A percentile compares a stretch with the other conserved stretches of the same genome.
These are phyloP conservation scores for Gonapodya prolifera DNA, from an alignment of 192 early-diverging fungal species.

Conservation along the genomic window DNA sequence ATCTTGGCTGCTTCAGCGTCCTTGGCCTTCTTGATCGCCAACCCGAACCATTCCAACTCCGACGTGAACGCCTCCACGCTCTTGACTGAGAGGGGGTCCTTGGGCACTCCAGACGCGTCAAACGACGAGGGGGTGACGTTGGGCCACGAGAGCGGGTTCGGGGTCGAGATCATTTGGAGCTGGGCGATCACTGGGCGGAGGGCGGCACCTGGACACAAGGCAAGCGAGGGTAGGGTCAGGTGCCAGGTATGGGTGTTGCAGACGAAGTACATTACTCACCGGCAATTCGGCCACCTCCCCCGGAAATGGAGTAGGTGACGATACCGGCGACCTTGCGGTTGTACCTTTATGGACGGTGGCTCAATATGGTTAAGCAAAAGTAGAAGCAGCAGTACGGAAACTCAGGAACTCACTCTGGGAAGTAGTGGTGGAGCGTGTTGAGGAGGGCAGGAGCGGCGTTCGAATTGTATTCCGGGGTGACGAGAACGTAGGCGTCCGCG, in stretches of 20 bases:
- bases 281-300: background rate
- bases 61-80: background rate
- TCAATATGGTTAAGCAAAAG: too few species aligned
- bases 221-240: too few species aligned
- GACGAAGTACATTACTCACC: background rate
- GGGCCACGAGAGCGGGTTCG: background rate
- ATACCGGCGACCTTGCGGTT: background rate
- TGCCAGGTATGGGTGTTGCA: background rate
- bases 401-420: too few species aligned
- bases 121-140: background rate
- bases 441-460: conserved; percentile 19
- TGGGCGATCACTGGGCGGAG: background rate
- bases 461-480: conserved; percentile 20
- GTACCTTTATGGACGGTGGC: too few species aligned
- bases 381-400: too few species aligned
- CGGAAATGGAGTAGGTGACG: background rate
- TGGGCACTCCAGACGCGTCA: background rate
- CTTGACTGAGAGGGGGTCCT: background rate
- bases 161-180: background rate
- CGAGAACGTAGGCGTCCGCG: conserved; percentile 18
- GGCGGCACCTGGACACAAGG: background rate
- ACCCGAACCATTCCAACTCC: background rate
- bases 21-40: background rate
- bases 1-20: too few species aligned
- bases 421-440: conserved; percentile 21